Conservation (phyloP, 164 flowering plant genomes). For the Kalanchoe fedtschenkoi region DNA sequence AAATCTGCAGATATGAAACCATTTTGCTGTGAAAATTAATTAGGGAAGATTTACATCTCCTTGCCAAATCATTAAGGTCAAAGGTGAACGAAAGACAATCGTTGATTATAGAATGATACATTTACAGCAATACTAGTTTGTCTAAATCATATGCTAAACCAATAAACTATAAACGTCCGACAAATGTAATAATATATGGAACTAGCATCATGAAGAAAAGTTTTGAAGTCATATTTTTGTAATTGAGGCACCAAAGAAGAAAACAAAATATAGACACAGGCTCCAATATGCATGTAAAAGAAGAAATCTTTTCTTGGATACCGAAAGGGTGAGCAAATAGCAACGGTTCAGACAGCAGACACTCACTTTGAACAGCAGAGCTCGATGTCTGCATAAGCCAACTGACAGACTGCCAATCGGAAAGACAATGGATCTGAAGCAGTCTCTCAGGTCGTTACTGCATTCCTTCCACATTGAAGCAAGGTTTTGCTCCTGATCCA, state of each 20-base stretch:
- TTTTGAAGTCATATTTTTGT: background rate
- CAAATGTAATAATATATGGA: background rate
- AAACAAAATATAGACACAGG: background rate
- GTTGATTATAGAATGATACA: background rate
- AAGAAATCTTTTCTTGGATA: background rate
- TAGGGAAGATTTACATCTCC: background rate
- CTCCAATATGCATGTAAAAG: background rate
- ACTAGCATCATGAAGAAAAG: background rate
- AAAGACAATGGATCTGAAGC: slow-evolving; percentile 72
- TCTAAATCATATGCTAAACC: background rate
- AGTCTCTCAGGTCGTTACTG: slow-evolving; percentile 59
- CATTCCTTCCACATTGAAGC: slow-evolving; percentile 56
- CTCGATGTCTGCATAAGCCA: slow-evolving; percentile 92
- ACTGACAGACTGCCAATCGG: slow-evolving; percentile 75
- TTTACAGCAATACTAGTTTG: background rate
- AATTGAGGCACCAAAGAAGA: background rate
- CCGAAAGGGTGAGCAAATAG: background rate
- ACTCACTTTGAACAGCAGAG: slow-evolving; percentile 80
- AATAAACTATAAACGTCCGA: background rate
- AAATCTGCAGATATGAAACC: slow-evolving; percentile 37
- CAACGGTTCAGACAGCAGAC: background rate
- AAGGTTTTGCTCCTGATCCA: slow-evolving; percentile 49
- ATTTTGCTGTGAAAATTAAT: background rate
- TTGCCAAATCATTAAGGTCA: background rate
- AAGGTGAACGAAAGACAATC: background rate